phyloP scores from a whole-genome alignment of 352 stramenopile species.

The Pythium apleroticum region DNA sequence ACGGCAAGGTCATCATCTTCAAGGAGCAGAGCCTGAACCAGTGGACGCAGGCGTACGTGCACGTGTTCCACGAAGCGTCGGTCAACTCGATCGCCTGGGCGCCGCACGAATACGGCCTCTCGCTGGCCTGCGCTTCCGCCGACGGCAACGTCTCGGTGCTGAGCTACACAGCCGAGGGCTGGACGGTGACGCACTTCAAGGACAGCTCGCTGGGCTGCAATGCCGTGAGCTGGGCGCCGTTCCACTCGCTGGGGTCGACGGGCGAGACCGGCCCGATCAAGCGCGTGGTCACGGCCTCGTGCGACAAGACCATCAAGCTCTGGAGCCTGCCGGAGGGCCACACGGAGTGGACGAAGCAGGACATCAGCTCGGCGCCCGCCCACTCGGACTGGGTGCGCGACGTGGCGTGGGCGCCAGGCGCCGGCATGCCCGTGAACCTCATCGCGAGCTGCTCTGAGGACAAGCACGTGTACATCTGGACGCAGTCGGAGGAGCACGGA shows the following conservation, averaged over 20 bases:
- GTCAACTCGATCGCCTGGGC: conserved; percentile 97
- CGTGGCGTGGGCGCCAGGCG: conserved; percentile 96
- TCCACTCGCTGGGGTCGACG: conserved; percentile 61
- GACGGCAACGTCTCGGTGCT: conserved; percentile 95
- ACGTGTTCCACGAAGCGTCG: conserved; percentile 84
- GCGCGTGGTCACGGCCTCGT: conserved; percentile 95
- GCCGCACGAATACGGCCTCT: conserved; percentile 96
- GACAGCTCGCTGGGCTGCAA: conserved; percentile 96
- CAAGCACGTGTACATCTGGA: conserved; percentile 96
- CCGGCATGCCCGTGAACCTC: conserved; percentile 92
- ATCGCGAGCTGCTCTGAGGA: conserved; percentile 92
- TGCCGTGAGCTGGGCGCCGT: conserved; percentile 95
- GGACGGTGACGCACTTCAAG: conserved; percentile 92
- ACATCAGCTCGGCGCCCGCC: conserved; percentile 70
- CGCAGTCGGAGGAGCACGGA: conserved; percentile 67
- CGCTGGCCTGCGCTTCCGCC: conserved; percentile 92
- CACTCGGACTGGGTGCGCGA: conserved; percentile 97
- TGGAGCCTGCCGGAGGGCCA: conserved; percentile 85
- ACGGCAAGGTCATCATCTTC: conserved; percentile 97
- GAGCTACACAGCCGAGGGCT: conserved; percentile 82
- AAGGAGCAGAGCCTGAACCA: conserved; percentile 92
- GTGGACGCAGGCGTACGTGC: conserved; percentile 93
- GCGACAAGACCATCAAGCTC: conserved; percentile 98
- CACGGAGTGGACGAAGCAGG: conserved; percentile 78
- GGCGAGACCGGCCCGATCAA: conserved; percentile 47